These are phyloP conservation scores for Gonium pectorale DNA, from an alignment of 139 green algal genomes.

Conservation along the genomic window DNA sequence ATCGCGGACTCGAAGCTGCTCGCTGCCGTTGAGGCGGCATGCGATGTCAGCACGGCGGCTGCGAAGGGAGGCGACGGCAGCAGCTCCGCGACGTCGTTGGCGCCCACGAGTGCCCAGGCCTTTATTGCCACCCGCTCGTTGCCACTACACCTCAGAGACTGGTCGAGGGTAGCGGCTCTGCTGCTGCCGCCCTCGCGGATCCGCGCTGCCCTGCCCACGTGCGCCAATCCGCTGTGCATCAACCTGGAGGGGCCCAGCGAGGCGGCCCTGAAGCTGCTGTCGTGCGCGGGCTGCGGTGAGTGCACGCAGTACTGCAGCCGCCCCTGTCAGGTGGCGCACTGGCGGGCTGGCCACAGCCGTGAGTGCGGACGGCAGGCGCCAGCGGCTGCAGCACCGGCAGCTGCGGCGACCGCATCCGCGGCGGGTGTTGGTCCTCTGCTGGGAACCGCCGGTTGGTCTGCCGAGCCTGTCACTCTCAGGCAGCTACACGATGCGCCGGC, in stretches of 20 bases:
- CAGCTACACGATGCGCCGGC: neutral
- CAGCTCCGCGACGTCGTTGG: too few species aligned
- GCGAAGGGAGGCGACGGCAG: neutral
- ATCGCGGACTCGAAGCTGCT: neutral
- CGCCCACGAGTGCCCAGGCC: too few species aligned
- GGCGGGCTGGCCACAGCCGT: neutral
- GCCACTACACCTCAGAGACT: neutral
- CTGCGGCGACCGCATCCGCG: neutral
- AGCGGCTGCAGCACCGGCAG: neutral
- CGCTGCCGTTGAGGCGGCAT: neutral
- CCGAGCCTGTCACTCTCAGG: neutral
- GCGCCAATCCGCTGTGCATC: neutral
- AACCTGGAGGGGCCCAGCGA: conserved; percentile 3
- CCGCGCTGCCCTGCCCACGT: neutral
- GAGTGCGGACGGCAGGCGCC: neutral
- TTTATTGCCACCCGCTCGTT: too few species aligned
- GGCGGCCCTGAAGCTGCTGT: neutral
- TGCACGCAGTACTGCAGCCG: neutral
- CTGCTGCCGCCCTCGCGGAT: neutral
- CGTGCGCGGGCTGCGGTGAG: neutral
- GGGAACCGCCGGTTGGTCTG: neutral
- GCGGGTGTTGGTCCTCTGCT: neutral
- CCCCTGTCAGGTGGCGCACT: neutral
- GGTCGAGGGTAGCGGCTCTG: neutral
- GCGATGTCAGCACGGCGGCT: neutral